These are phyloP conservation scores for Penicillium antarcticum DNA, from an alignment of 495 filamentous ascomycete species.

Conservation along the genomic window DNA sequence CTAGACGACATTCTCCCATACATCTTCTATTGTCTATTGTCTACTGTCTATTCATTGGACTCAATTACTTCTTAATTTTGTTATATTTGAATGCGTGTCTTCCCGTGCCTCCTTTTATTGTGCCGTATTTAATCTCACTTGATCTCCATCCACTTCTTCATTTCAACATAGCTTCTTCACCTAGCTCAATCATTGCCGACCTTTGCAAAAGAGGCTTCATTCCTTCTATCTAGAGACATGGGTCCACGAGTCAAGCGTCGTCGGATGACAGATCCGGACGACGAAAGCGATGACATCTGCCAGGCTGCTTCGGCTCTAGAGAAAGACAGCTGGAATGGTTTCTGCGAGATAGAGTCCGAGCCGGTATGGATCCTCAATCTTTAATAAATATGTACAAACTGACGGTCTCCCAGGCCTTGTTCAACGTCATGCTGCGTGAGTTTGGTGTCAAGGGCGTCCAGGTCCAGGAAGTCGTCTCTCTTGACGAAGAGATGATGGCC, in stretches of 20 bases:
- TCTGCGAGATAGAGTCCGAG: conserved; percentile 88
- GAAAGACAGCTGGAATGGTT: conserved; percentile 63
- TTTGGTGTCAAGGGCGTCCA: conserved; percentile 72
- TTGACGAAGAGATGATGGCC: conserved; percentile 67
- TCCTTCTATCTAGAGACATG: conserved; percentile 16
- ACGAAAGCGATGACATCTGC: conserved; percentile 26
- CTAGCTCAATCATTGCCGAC: too few relatives aligned
- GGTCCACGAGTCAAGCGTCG: conserved; percentile 31
- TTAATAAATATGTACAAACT: not conserved
- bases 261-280: conserved; percentile 21
- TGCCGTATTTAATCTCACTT: too few relatives aligned
- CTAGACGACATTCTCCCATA: conserved; percentile 18
- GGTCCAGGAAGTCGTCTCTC: conserved; percentile 72
- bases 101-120: too few relatives aligned
- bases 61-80: not conserved
- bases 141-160: too few relatives aligned
- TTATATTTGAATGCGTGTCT: too few relatives aligned
- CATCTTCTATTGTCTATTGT: conserved; percentile 4
- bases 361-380: conserved; percentile 53
- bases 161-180: not conserved
- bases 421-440: conserved; percentile 77
- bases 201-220: too few relatives aligned
- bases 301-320: conserved; percentile 39
- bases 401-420: conserved; percentile 57
- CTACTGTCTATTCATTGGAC: not conserved